phyloP scores from a whole-genome alignment of 768 basidiomycete species.

The Suillus subaureus region DNA sequence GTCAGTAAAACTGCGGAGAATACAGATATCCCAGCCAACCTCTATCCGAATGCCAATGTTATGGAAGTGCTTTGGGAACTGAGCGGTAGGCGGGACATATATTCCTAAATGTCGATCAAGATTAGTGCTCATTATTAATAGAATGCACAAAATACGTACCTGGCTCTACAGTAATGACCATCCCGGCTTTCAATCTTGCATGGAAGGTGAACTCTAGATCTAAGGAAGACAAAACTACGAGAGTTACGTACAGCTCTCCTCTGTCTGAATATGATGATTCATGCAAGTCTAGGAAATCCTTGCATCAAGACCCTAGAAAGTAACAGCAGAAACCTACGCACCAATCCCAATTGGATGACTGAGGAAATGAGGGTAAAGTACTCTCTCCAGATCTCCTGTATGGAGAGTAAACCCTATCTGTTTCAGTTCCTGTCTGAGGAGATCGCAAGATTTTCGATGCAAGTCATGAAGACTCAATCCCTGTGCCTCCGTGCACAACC shows the following conservation, averaged over 20 bases:
- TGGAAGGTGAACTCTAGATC: slow-evolving; percentile 4
- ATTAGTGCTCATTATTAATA: slow-evolving; percentile 3
- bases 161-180: slow-evolving; percentile 93
- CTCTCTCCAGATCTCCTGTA: slow-evolving; percentile 62
- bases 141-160: slow-evolving; percentile 41
- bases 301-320: slow-evolving; percentile 11
- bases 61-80: slow-evolving; percentile 88
- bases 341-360: slow-evolving; percentile 93
- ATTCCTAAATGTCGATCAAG: slow-evolving; percentile 50
- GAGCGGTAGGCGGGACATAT: slow-evolving; percentile 80
- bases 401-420: slow-evolving; percentile 52
- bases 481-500: slow-evolving; percentile 57
- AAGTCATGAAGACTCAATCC: slow-evolving; percentile 71
- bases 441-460: slow-evolving; percentile 69
- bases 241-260: slow-evolving; percentile 46
- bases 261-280: slow-evolving; percentile 73
- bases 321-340: slow-evolving; percentile 32
- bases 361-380: slow-evolving; percentile 90
- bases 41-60: slow-evolving; percentile 93
- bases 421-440: slow-evolving; percentile 71
- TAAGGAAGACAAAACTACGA: slow-evolving; percentile 10
- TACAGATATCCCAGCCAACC: slow-evolving; percentile 37
- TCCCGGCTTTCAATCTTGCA: slow-evolving; percentile 72
- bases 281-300: slow-evolving; percentile 69
- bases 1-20: slow-evolving; percentile 10